Base-by-base conservation (phyloP, 306 rosid species). In the Vigna hirtella region DNA sequence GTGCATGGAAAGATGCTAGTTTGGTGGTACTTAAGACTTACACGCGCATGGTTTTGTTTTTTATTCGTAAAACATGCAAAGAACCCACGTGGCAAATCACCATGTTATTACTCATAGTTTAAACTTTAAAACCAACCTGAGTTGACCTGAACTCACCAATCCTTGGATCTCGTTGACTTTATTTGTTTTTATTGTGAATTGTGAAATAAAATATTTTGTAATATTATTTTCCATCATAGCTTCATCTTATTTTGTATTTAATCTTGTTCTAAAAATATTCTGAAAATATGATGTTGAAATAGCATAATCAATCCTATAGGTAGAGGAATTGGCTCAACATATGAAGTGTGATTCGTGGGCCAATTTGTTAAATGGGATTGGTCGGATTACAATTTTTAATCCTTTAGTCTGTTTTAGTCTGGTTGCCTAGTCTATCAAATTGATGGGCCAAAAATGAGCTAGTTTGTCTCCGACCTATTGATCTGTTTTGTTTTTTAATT, bases 91-190 rank as follows among this genome's bases (percentile, higher is more conserved):
- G 84, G n/a, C 24, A 16, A 15, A 45, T 56, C n/a, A 73, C 56
- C 20, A 30, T 26, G 70, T 56, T 28, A 78, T 45, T 45, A 42
- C 58, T 2, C 28, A 45, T 14, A 45, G 72, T 32, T 75, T 32
- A 61, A 40, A 56, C 38, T 26, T 22, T 40, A 14, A 36, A 64
- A 76, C 10, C 40, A 51, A 76, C 30, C 70, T 6, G 15, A 13
- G 58, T 77, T 77, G 81, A 77, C 74, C 47, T 4, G 67, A 36
- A 40, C 74, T 56, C 7, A 38, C 47, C 34, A 57, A 52, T 55
- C 58, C 17, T 52, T 42, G 49, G 81, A 77, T 77, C 81, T 67
- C 15, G 49, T 77, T 77, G 74, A 67, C 57, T 66, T 67, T 5
- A 30, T 6, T 6, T 36, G 0, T 34, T 4, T 43, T 24, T 24